These are phyloP conservation scores for Venturia aucupariae DNA, from an alignment of 2,329 filamentous ascomycete genomes.

Conservation along the genomic window DNA sequence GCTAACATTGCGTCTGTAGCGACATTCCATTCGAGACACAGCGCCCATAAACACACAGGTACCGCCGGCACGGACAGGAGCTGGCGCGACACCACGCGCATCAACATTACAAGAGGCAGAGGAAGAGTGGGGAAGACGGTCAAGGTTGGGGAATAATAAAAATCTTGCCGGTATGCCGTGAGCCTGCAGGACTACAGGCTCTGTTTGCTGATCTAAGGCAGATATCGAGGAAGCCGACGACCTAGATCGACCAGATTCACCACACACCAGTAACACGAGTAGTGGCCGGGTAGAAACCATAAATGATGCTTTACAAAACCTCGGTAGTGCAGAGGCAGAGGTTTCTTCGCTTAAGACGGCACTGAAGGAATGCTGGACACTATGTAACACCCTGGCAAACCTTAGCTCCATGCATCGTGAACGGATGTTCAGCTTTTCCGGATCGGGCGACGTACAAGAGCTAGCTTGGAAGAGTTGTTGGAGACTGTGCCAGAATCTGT, in stretches of 20 bases:
- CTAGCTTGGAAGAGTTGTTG: conserved; percentile 91
- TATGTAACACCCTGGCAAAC: conserved; percentile 83
- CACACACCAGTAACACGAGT: not conserved
- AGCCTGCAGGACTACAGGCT: not conserved
- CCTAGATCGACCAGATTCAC: conserved; percentile 19
- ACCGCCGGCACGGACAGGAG: conserved; percentile 25
- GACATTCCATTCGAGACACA: conserved; percentile 6
- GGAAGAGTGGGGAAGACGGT: conserved; percentile 41
- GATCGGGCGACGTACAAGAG: conserved; percentile 68
- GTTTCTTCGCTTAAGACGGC: conserved; percentile 62
- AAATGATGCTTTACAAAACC: conserved; percentile 46
- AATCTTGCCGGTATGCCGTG: conserved; percentile 57
- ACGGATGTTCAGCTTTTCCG: conserved; percentile 66
- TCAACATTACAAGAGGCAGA: conserved; percentile 73
- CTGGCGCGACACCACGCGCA: conserved; percentile 67
- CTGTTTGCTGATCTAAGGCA: conserved; percentile 17
- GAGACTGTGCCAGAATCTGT: conserved; percentile 83
- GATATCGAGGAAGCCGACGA: conserved; percentile 40
- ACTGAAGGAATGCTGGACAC: conserved; percentile 81
- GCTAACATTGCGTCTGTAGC: conserved; percentile 7
- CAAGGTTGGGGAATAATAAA: conserved; percentile 56
- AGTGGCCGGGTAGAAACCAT: conserved; percentile 29
- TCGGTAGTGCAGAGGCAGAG: conserved; percentile 52
- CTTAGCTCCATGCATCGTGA: conserved; percentile 77
- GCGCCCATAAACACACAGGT: conserved; percentile 64